Evolutionary conservation across 1,284 basidiomycete species (phyloP).

Genomic region (Phylloporus sp.): DNA sequence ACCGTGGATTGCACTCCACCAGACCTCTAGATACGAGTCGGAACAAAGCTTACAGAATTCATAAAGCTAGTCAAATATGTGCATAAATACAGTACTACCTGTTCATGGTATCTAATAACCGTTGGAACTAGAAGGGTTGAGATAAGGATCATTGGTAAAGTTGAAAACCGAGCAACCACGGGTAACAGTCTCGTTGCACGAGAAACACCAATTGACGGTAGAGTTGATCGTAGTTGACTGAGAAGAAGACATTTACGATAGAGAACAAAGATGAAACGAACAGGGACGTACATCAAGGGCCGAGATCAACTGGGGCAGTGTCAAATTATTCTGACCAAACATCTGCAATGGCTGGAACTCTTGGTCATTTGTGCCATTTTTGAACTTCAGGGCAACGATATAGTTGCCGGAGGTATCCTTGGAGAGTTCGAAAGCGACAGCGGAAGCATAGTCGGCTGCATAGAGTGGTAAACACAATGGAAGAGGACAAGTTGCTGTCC

Average conservation of each 20-base stretch:
- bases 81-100: neutral
- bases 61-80: neutral
- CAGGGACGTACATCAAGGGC: conserved; percentile 42
- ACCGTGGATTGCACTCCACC: no score
- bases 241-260: conserved; percentile 13
- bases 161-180: conserved; percentile 44
- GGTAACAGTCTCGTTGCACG: conserved; percentile 42
- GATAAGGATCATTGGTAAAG: conserved; percentile 41
- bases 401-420: conserved; percentile 29
- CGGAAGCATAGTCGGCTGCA: conserved; percentile 59
- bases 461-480: conserved; percentile 13
- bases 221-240: conserved; percentile 40
- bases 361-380: conserved; percentile 54
- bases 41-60: neutral
- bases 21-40: neutral
- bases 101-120: neutral
- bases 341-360: conserved; percentile 36
- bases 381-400: conserved; percentile 52
- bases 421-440: conserved; percentile 53
- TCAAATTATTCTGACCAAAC: conserved; percentile 41
- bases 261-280: neutral
- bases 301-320: conserved; percentile 44
- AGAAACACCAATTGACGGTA: conserved; percentile 42
- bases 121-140: conserved; percentile 14
- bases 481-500: conserved; percentile 2